phyloP scores from a whole-genome alignment of 192 early-diverging fungal genomes.

The Coemansia sp. region DNA sequence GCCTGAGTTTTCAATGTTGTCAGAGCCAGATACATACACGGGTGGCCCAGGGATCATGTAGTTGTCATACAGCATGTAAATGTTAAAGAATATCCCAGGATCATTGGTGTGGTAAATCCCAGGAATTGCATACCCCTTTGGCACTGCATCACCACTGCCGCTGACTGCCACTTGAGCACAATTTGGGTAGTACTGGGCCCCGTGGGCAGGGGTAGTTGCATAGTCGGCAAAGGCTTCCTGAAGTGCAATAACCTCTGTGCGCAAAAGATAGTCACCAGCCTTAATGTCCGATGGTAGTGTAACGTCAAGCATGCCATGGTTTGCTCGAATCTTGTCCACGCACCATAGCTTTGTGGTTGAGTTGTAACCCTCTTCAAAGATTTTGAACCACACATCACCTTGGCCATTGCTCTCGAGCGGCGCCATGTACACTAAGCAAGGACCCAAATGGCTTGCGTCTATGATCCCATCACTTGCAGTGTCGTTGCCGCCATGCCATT shows the following conservation, averaged over 20 bases:
- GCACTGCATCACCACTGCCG: constrained; percentile 12
- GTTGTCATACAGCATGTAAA: neutral
- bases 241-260: constrained; percentile 31
- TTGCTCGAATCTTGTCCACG: constrained; percentile 18
- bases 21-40: constrained; percentile 17
- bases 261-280: constrained; percentile 27
- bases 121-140: constrained; percentile 16
- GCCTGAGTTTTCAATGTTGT: neutral
- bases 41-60: constrained; percentile 29
- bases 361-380: constrained; percentile 31
- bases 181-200: constrained; percentile 27
- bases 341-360: constrained; percentile 16
- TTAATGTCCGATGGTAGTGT: constrained; percentile 21
- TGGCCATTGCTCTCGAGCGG: constrained; percentile 25
- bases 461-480: constrained; percentile 18
- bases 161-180: constrained; percentile 21
- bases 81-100: constrained; percentile 23
- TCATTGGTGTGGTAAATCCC: constrained; percentile 17
- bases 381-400: constrained; percentile 24
- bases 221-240: constrained; percentile 13
- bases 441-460: constrained; percentile 15
- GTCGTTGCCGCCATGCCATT: constrained; percentile 24
- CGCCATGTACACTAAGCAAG: constrained; percentile 32
- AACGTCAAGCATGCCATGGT: constrained; percentile 23
- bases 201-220: constrained; percentile 5